Base-by-base conservation (phyloP, 2,329 filamentous ascomycete species). In the Aspergillus sp. region DNA sequence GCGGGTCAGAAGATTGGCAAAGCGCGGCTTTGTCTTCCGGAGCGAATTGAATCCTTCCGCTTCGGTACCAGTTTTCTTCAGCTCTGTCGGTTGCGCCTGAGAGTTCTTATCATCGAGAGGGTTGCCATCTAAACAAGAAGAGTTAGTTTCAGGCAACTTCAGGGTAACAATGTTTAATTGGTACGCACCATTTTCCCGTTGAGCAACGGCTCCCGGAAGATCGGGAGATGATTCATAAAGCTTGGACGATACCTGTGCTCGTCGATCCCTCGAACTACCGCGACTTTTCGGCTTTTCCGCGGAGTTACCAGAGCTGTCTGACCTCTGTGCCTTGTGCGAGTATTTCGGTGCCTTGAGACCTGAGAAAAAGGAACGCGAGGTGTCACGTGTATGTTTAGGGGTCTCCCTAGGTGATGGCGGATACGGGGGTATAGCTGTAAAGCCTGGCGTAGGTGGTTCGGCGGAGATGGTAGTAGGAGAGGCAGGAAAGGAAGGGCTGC, bases 341-440 rank as follows among this genome's bases (percentile, higher is more conserved):
- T 77, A 74, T 61, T 77, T 78, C 3, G 77, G 77, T 5, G 77
- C 77, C 66, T 78, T 79, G 44, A 80, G 68, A 56, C 73, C 79
- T 12, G 77, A 74, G 58, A 80, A 80, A 55, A 80, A 79, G 3
- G 76, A 78, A 49, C 73, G 75, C 3, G 78, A 80, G 3, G 72
- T 65, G 59, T 80, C 78, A 55, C 78, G 74, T 13, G 65, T 67
- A 59, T 80, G 78, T 58, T 75, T 77, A 13, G 68, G 64, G 6
- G 73, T 63, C 46, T 76, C 70, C 60, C 72, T 75, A 9, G 77
- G 73, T 1, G 77, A 79, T 19, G 76, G 72, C 54, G 77, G 76
- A 49, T 76, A 75, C 61, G 74, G 77, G 37, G 77, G 77, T 57
- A 79, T 78, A 9, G 77, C 75, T 6, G 77, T 79, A 44, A 79